Conservation (phyloP, 2,329 filamentous ascomycete species). For the Didymella sp. region DNA sequence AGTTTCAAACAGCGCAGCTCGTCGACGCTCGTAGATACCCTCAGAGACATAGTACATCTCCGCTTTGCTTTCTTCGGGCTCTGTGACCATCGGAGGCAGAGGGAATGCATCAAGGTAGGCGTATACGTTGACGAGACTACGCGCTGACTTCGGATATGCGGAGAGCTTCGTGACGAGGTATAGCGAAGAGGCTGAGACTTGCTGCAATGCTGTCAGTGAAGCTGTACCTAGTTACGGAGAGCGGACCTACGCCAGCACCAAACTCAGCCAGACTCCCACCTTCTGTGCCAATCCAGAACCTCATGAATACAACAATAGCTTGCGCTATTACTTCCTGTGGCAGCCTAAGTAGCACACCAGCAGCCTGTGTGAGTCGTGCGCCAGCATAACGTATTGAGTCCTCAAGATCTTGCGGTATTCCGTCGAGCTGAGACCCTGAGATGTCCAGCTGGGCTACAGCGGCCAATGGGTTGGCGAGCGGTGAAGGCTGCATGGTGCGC, state of each 20-base stretch:
- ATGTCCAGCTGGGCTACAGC: conserved; percentile 72
- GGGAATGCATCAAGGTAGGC: conserved; percentile 74
- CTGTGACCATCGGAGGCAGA: conserved; percentile 63
- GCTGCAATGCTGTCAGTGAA: conserved; percentile 58
- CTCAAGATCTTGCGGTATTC: conserved; percentile 71
- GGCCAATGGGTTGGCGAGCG: conserved; percentile 72
- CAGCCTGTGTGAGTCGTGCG: conserved; percentile 76
- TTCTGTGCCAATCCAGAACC: conserved; percentile 75
- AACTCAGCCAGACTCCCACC: conserved; percentile 58
- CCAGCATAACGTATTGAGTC: conserved; percentile 74
- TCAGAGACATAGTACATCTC: conserved; percentile 70
- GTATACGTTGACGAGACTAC: conserved; percentile 85
- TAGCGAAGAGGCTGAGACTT: conserved; percentile 79
- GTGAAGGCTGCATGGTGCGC: conserved; percentile 39
- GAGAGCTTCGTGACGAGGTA: conserved; percentile 87
- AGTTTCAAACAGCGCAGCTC: conserved; percentile 71
- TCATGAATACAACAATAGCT: conserved; percentile 79
- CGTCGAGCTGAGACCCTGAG: conserved; percentile 62
- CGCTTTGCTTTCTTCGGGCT: conserved; percentile 38
- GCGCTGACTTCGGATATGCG: conserved; percentile 74
- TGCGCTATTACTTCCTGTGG: conserved; percentile 86
- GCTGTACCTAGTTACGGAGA: neutral
- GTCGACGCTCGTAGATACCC: conserved; percentile 66
- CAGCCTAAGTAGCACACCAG: conserved; percentile 80
- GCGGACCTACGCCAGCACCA: conserved; percentile 63